Conservation (phyloP, 2,329 filamentous ascomycete genomes). For the Aspergillus eucalypticola region DNA sequence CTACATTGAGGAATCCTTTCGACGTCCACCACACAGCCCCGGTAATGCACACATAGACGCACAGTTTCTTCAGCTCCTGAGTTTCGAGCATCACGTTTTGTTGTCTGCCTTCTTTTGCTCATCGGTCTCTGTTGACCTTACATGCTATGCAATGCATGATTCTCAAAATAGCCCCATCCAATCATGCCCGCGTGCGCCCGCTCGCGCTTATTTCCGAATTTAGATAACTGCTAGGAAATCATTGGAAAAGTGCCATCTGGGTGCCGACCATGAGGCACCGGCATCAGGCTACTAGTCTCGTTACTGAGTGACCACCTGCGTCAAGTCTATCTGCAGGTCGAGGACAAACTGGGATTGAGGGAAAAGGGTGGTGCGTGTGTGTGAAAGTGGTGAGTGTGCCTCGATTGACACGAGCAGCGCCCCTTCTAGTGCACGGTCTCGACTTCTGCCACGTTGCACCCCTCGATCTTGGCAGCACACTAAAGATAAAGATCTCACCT, state of each 20-base stretch:
- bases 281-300: too few species aligned
- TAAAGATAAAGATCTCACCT: conserved; percentile 31
- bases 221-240: background rate
- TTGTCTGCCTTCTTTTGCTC: background rate
- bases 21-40: background rate
- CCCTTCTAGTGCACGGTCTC: conserved; percentile 20
- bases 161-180: background rate
- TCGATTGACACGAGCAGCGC: conserved; percentile 5
- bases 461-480: conserved; percentile 28
- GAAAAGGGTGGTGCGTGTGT: background rate
- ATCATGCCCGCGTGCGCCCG: background rate
- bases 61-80: background rate
- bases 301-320: conserved; percentile 15
- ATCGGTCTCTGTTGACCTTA: background rate
- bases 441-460: conserved; percentile 26
- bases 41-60: background rate
- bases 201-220: background rate
- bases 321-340: conserved; percentile 8
- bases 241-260: background rate
- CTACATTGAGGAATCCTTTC: background rate
- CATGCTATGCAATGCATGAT: background rate
- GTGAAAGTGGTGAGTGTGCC: background rate
- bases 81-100: background rate
- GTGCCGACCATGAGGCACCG: background rate
- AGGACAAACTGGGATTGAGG: background rate